Evolutionary conservation across 2,329 filamentous ascomycete genomes (phyloP), one percentile per base, ranked within the genome.

Genomic region (Fusarium staphyleae): DNA sequence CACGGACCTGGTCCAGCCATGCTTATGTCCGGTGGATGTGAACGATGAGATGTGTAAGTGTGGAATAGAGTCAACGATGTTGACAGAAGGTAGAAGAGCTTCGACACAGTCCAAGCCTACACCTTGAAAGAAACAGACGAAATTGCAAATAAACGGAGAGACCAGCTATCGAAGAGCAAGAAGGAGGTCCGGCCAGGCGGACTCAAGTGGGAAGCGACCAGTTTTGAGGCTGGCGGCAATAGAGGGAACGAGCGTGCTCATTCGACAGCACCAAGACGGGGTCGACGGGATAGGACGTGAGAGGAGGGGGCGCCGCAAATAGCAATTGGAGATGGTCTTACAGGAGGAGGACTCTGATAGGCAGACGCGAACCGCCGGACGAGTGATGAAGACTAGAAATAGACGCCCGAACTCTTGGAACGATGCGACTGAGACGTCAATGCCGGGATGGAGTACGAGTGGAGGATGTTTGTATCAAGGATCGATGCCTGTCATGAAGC

Each of bases 161-260:
- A 74, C 81, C 81, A 84, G 82, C 82, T 84, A 77, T 76, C 77
- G 76, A 77, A 70, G 71, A 72, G 68, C 60, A 74, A 67, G 72
- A 78, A 69, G 72, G 49, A 65, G 58, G 60, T 66, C 68, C 64
- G 68, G 62, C 67, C 63, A 66, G 62, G 62, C 68, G 67, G 62
- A 62, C 67, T 68, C 68, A 62, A 62, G 72, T 74, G 77, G 78
- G 76, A 72, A 70, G 70, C 68, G 62, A 71, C 69, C 72, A 77
- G 76, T 83, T 84, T 82, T 83, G 79, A 82, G 77, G 62, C 57
- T 60, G 60, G 57, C 60, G 53, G 66, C 63, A 62, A 55, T 52
- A 51, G 70, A 46, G 69, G 63, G 69, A 62, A 48, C 47, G 61
- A 50, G 58, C 47, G 48, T 55, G 59, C 65, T 68, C 61, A 72